phyloP scores from a whole-genome alignment of 208 protist genomes.

The Trichomonas gallinae region DNA sequence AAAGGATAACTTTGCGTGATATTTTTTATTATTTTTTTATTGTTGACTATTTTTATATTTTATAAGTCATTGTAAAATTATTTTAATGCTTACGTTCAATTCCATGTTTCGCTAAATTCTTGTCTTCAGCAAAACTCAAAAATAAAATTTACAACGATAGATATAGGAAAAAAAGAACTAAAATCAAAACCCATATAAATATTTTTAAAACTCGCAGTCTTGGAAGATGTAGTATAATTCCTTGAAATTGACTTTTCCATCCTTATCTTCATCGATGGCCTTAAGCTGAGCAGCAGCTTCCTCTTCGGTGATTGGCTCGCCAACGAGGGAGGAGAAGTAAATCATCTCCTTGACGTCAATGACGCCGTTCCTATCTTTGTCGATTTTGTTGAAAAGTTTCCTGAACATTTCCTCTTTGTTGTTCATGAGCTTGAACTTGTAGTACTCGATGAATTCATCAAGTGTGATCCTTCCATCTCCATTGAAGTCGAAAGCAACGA shows the following conservation, averaged over 20 bases:
- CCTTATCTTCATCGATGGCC: background rate
- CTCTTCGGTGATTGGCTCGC: background rate
- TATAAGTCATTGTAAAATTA: no score
- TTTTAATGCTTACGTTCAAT: no score
- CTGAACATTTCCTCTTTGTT: background rate
- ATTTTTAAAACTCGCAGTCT: background rate
- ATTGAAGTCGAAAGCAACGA: background rate
- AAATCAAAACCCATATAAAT: background rate
- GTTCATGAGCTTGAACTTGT: background rate
- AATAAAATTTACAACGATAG: no score
- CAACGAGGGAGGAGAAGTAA: background rate
- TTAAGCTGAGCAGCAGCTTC: background rate
- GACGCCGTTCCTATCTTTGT: background rate
- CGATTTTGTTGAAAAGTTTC: background rate
- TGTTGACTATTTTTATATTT: no score
- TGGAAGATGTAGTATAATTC: background rate
- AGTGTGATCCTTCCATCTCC: background rate
- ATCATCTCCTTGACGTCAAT: background rate
- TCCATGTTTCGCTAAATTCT: no score
- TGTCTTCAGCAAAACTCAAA: no score
- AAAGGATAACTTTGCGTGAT: background rate
- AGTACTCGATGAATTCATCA: background rate
- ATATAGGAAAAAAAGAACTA: no score
- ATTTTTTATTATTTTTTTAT: no score
- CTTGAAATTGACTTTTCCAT: background rate